Conservation (phyloP, 805 yeast genomes). For the Saccharomycopsis sp. region DNA sequence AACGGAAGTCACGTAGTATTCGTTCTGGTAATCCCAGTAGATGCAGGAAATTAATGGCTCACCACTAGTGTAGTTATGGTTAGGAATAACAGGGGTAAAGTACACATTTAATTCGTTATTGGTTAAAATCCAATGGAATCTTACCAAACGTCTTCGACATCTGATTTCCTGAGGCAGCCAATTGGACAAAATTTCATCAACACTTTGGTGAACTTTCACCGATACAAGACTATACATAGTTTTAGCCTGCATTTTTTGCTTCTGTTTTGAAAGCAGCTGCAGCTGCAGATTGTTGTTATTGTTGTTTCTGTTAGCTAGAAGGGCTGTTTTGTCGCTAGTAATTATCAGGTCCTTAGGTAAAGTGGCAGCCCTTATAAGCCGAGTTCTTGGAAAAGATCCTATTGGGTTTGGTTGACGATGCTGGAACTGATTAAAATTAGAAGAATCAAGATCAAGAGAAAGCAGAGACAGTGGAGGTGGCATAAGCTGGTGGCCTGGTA, state of each 20-base stretch:
- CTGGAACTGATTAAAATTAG: not conserved
- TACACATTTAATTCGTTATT: conserved; percentile 29
- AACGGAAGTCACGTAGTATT: conserved; percentile 31
- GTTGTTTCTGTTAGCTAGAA: not conserved
- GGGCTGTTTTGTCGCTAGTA: not conserved
- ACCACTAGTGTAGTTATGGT: not conserved
- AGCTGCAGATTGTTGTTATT: not conserved
- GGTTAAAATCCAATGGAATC: conserved; percentile 35
- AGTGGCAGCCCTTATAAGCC: not conserved
- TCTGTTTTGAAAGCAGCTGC: not conserved
- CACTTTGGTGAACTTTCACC: conserved; percentile 6
- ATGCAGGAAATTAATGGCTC: not conserved
- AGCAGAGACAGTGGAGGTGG: not conserved
- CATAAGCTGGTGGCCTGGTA: not conserved
- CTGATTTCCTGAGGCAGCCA: conserved; percentile 43
- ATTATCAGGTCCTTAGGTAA: not conserved
- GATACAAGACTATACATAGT: conserved; percentile 1
- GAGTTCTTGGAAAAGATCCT: not conserved
- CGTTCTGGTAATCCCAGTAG: conserved; percentile 28
- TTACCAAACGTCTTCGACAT: conserved; percentile 42
- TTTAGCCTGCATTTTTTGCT: not conserved
- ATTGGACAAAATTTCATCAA: conserved; percentile 32
- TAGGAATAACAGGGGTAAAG: not conserved
- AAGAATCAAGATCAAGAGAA: not conserved
- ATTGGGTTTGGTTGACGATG: not conserved